Percentiles rank a stretch among this genome's conserved stretches.
Evolutionary conservation across 1,284 basidiomycete genomes (phyloP).

Genomic region (Xerocomus subilludens): DNA sequence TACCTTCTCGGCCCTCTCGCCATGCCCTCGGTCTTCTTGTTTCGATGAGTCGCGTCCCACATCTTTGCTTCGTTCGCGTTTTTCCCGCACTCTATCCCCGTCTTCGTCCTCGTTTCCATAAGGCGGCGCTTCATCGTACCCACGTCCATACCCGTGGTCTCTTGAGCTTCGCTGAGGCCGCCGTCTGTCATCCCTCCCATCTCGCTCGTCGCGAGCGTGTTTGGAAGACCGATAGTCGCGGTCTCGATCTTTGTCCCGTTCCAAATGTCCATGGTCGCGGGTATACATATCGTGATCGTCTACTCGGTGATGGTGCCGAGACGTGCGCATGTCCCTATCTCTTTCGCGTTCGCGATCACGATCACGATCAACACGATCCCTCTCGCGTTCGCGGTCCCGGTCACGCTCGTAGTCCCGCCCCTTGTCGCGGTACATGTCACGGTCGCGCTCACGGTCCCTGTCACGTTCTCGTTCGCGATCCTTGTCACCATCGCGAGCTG

Average conservation of each 20-base stretch:
- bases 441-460: slow-evolving; percentile 56
- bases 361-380: slow-evolving; percentile 57
- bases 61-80: slow-evolving; percentile 67
- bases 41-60: slow-evolving; percentile 50
- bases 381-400: slow-evolving; percentile 58
- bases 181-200: slow-evolving; percentile 61
- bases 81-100: slow-evolving; percentile 52
- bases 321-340: slow-evolving; percentile 51
- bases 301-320: slow-evolving; percentile 48
- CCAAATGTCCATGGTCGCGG: slow-evolving; percentile 49
- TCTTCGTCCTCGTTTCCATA: slow-evolving; percentile 57
- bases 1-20: slow-evolving; percentile 76
- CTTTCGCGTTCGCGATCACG: slow-evolving; percentile 61
- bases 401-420: slow-evolving; percentile 53
- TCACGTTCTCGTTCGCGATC: slow-evolving; percentile 58
- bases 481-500: slow-evolving; percentile 60
- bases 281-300: slow-evolving; percentile 58
- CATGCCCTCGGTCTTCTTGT: slow-evolving; percentile 57
- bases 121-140: slow-evolving; percentile 56
- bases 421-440: slow-evolving; percentile 48
- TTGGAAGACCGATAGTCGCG: slow-evolving; percentile 58
- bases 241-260: slow-evolving; percentile 62
- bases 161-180: slow-evolving; percentile 53
- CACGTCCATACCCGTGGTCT: slow-evolving; percentile 51
- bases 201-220: slow-evolving; percentile 62